Conservation (phyloP, 2,329 filamentous ascomycete genomes). For the Pseudogymnoascus pannorum region DNA sequence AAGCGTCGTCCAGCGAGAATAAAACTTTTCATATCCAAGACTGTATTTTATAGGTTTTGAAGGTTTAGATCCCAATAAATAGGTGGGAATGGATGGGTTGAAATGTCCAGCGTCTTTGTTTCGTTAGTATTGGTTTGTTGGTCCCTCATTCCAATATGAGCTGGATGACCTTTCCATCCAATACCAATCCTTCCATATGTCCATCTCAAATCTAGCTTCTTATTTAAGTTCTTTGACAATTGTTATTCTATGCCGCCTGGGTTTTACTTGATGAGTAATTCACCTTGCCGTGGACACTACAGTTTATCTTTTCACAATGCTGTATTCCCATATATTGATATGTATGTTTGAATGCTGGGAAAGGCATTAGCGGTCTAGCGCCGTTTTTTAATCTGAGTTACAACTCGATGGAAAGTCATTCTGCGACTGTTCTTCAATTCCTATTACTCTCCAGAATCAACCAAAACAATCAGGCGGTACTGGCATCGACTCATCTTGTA, state of each 20-base stretch:
- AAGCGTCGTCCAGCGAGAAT: background rate
- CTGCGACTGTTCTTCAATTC: background rate
- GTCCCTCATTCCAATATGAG: background rate
- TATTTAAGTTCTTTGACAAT: background rate
- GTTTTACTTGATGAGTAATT: background rate
- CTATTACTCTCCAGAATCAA: background rate
- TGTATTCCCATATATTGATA: background rate
- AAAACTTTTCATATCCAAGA: background rate
- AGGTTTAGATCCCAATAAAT: background rate
- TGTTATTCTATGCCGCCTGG: background rate
- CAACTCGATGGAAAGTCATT: background rate
- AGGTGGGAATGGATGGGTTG: background rate
- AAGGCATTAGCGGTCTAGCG: slow-evolving; percentile 5
- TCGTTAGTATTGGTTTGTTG: background rate
- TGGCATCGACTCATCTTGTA: background rate
- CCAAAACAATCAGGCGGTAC: background rate
- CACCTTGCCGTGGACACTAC: background rate
- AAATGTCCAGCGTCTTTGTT: background rate
- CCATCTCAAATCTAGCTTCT: background rate
- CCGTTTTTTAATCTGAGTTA: background rate
- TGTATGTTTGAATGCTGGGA: background rate
- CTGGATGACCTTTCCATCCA: background rate
- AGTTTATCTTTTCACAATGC: background rate
- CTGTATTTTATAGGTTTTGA: background rate
- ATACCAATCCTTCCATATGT: background rate